phyloP scores from a whole-genome alignment of 129 eudicot genomes.

The Centella asiatica region DNA sequence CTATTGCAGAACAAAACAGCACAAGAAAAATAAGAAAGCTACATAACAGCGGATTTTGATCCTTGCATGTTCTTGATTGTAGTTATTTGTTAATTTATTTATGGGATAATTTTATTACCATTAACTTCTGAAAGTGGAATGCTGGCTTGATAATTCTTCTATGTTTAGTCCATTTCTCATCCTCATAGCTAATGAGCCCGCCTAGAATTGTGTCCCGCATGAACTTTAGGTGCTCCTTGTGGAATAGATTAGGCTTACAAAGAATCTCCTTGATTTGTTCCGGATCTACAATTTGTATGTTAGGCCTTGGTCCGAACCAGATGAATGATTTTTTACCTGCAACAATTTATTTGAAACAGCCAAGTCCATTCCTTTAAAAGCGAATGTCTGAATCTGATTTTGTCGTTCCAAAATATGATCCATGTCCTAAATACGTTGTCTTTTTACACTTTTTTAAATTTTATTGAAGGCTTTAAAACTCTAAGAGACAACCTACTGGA shows the following conservation, averaged over 20 bases:
- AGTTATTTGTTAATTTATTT: too few species aligned
- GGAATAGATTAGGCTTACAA: conserved; percentile 24
- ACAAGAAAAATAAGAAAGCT: neutral
- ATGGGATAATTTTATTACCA: conserved; percentile 16
- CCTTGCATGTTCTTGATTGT: too few species aligned
- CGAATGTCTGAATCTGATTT: too few species aligned
- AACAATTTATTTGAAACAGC: neutral
- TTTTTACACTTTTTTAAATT: too few species aligned
- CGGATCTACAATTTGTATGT: conserved; percentile 32
- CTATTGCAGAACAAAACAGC: conserved; percentile 14
- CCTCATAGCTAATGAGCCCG: conserved; percentile 36
- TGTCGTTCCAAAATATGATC: too few species aligned
- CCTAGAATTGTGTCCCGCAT: conserved; percentile 24
- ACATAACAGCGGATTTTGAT: too few species aligned
- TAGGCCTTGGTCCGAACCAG: conserved; percentile 54
- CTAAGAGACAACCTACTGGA: too few species aligned
- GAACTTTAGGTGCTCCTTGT: conserved; percentile 25
- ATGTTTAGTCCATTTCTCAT: conserved; percentile 47
- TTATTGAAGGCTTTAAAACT: too few species aligned
- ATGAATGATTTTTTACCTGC: conserved; percentile 36
- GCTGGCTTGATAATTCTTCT: conserved; percentile 43
- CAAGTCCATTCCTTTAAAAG: neutral
- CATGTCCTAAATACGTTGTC: too few species aligned
- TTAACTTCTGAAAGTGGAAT: conserved; percentile 36
- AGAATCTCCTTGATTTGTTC: conserved; percentile 40